Percentiles rank a stretch among this genome's conserved stretches.
Evolutionary conservation across 192 early-diverging fungal species (phyloP).

Genomic region (Funneliformis mosseae): DNA sequence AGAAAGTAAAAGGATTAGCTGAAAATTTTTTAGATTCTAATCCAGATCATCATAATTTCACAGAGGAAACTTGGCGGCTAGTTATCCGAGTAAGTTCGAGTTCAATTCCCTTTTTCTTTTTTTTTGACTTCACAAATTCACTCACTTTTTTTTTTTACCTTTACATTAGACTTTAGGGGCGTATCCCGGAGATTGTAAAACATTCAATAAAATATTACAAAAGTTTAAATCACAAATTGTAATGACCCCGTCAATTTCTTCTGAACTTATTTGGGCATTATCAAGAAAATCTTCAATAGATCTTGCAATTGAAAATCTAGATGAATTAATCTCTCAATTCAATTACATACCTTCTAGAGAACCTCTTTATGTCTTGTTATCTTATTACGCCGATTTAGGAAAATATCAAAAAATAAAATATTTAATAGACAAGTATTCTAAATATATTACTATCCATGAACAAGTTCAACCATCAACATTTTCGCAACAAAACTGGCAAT

Average conservation of each 20-base stretch:
- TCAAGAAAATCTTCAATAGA: constrained; percentile 11
- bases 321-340: not conserved
- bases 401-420: not conserved
- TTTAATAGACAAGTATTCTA: not conserved
- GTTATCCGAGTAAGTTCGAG: constrained; percentile 5
- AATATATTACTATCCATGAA: not conserved
- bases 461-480: not conserved
- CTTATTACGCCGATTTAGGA: constrained; percentile 11
- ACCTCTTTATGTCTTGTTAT: not conserved
- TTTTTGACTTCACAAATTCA: not conserved
- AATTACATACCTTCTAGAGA: constrained; percentile 12
- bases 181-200: not conserved
- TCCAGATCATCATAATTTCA: not conserved
- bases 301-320: not conserved
- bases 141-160: not conserved
- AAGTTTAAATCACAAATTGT: not conserved
- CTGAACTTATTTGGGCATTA: constrained; percentile 14
- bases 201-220: not conserved
- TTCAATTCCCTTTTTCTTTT: not conserved
- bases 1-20: not conserved
- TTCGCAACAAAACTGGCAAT: not conserved
- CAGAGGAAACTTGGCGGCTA: constrained; percentile 17
- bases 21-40: not conserved
- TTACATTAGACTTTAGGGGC: not conserved
- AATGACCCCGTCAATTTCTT: constrained; percentile 3